Base-by-base conservation (phyloP, 192 early-diverging fungal genomes). In the Coemansia sp. region DNA sequence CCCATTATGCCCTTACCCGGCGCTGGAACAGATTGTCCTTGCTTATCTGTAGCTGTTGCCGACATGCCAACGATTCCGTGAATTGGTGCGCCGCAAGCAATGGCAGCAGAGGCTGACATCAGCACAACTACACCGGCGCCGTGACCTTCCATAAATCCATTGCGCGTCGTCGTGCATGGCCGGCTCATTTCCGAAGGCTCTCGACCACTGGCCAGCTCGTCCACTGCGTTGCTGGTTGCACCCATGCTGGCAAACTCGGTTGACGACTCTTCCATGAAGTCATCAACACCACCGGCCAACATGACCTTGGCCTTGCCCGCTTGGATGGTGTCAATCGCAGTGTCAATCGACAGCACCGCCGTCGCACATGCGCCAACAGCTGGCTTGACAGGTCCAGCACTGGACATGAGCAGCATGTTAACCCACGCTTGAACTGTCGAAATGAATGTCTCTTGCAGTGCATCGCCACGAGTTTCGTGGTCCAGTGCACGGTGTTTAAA, bases 231-330 rank as follows among this genome's bases (percentile, higher is more conserved):
- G 72, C 87, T 88, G 19, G 93, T 93, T 6, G 95, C 95, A 74
- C 93, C 94, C 94, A 97, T 97, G 86, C 93, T 91, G 65, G 91
- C 92, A 73, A 97, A 97, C 78, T 96, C 95, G 64, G 91, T 87
- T 1, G 89, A 89, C 23, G 90, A 87, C 60, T 93, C 93, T 71
- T 94, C 91, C 59, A 85, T 86, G 82, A 94, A 88, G 70, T 93
- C 93, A 59, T 97, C 95, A 56, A 90, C 92, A 37, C 91, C 93
- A 75, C 95, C 95, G 51, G 92, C 93, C 62, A 97, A 83, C 69
- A 94, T 88, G 37, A 97, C 87, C 78, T 90, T 91, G 60, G 95
- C 95, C 82, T 95, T 94, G 64, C 93, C 93, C 19, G 85, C 79
- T 60, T 92, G 82, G 43, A 97, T 93, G 17, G 91, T 92, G 47